A percentile compares a stretch with the other conserved stretches of the same genome.
Conservation (phyloP, 495 filamentous ascomycete genomes). For the Neurospora sublineolata region DNA sequence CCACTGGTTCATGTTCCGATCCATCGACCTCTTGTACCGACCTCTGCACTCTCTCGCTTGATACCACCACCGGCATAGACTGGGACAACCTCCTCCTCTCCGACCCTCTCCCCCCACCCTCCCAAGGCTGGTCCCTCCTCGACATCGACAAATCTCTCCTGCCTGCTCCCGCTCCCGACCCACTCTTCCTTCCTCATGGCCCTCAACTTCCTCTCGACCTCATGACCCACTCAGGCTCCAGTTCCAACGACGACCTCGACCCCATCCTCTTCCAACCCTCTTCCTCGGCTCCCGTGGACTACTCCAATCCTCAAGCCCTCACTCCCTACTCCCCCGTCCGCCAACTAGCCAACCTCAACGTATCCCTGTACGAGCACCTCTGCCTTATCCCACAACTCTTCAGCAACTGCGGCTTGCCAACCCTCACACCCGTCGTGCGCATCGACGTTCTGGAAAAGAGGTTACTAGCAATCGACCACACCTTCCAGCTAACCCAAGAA, state of each 20-base stretch:
- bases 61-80: background rate
- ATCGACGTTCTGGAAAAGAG: background rate
- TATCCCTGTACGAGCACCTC: slow-evolving; percentile 2
- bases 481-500: slow-evolving; percentile 1
- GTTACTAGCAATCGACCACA: slow-evolving; percentile 3
- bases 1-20: background rate
- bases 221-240: background rate
- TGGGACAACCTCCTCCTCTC: background rate
- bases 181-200: background rate
- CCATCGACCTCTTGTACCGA: background rate
- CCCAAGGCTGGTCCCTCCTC: background rate
- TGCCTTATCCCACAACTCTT: background rate
- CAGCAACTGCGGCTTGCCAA: background rate
- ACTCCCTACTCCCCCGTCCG: background rate
- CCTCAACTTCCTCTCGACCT: background rate
- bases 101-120: background rate
- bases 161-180: background rate
- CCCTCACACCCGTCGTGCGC: background rate
- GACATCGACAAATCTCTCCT: background rate
- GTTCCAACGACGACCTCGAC: background rate
- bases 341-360: slow-evolving; percentile 5
- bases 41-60: background rate
- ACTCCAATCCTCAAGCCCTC: background rate
- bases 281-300: background rate
- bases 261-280: background rate